Evolutionary conservation across 2,329 filamentous ascomycete genomes (phyloP), one percentile per base, ranked within the genome.

Genomic region (Leptosphaerulina australis): DNA sequence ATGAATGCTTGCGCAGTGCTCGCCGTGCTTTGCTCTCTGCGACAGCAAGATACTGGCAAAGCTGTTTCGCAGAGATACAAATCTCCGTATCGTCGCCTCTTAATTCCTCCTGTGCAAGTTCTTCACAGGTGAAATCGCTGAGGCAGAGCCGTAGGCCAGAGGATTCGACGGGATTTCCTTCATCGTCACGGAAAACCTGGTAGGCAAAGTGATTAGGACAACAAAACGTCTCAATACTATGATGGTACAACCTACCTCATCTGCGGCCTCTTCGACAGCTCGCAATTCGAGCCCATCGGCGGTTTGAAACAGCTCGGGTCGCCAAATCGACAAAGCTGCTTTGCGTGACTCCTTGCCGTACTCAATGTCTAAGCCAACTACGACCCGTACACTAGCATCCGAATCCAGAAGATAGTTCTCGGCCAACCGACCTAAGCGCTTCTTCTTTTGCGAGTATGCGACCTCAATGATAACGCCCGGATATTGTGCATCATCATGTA

Each of bases 151-250:
- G 48, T 10, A 60, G 40, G 26, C 58, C 56, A 26, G 45, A 35
- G 44, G 55, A 36, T 33, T 55, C 22, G n/a, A 45, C 43, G 26
- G 53, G 39, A 34, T 59, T 55, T 25, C 59, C 59, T 35, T 60
- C 5, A 2, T 56, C 44, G 26, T 68, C 53, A 29, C 67, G 67
- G 52, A 69, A 67, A 30, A 53, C 49, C 63, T 62, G 48, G 20
- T 22, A 25, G 17, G 24, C 50, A 57, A 40, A 25, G 12, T 26
- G n/a, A 29, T 55, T 22, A 58, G 52, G 18, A 37, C 25, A 38
- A 25, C n/a, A 30, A 34, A 7, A 20, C 9, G 21, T 39, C 50
- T 22, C 14, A 22, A 22, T n/a, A 7, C 10, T 36, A 11, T 6
- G 17, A 14, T 4, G 10, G 15, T 15, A 3, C 5, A 17, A 26